These are phyloP conservation scores for Durio zibethinus DNA, from an alignment of 345 rosid genomes.

Conservation along the genomic window DNA sequence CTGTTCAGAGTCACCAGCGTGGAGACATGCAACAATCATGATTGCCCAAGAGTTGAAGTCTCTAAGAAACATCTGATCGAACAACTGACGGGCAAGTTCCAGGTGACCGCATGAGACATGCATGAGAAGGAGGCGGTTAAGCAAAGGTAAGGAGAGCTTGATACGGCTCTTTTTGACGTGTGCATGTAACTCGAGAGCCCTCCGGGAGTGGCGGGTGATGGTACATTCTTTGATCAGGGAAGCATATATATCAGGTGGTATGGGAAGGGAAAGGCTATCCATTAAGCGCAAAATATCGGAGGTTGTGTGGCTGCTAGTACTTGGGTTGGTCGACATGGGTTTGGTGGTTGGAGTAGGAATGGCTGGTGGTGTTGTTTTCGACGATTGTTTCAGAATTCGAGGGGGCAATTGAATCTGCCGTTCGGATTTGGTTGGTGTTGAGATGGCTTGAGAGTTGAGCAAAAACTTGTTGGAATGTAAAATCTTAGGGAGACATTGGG, in stretches of 20 bases:
- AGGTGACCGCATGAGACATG: conserved; percentile 42
- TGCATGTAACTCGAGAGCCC: conserved; percentile 45
- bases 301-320: not conserved
- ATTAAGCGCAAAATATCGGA: conserved; percentile 48
- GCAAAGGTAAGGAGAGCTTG: conserved; percentile 30
- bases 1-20: conserved; percentile 37
- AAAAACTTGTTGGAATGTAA: not conserved
- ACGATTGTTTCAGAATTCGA: not conserved
- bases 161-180: conserved; percentile 34
- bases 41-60: conserved; percentile 60
- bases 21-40: conserved; percentile 42
- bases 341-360: not conserved
- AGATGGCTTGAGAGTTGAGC: not conserved
- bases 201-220: conserved; percentile 27
- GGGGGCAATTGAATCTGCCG: not conserved
- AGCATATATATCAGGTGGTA: conserved; percentile 47
- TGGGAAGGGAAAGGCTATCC: conserved; percentile 47
- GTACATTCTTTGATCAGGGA: conserved; percentile 61
- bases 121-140: conserved; percentile 53
- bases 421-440: not conserved
- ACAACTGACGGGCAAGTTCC: conserved; percentile 46
- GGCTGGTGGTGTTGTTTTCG: not conserved
- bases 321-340: not conserved
- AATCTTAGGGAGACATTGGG: not conserved
- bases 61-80: conserved; percentile 56